Percentiles rank a stretch among this genome's conserved stretches.
Evolutionary conservation across 495 filamentous ascomycete species (phyloP).

Genomic region (Xylaria intraflava): DNA sequence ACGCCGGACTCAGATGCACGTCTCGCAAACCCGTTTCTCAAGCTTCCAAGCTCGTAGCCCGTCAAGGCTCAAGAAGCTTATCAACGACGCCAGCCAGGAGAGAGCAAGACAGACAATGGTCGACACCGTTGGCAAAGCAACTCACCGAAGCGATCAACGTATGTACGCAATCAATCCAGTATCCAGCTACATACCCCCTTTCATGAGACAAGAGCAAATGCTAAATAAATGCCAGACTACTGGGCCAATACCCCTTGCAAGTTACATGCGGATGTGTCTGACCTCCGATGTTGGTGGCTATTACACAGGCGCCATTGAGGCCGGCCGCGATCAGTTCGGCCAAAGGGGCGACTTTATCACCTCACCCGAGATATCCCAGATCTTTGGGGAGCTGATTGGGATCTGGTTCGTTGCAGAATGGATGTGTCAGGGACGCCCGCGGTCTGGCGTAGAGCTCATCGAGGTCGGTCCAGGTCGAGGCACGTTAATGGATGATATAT

Average conservation of each 20-base stretch:
- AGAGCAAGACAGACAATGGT: slow-evolving; percentile 59
- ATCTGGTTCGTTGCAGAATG: slow-evolving; percentile 95
- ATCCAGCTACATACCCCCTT: neutral
- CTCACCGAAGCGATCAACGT: slow-evolving; percentile 80
- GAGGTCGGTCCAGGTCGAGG: slow-evolving; percentile 93
- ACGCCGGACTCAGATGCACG: slow-evolving; percentile 17
- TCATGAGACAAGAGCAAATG: neutral
- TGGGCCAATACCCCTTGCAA: slow-evolving; percentile 82
- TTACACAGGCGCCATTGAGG: slow-evolving; percentile 66
- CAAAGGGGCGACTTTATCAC: slow-evolving; percentile 91
- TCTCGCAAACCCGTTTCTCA: slow-evolving; percentile 10
- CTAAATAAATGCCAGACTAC: slow-evolving; percentile 48
- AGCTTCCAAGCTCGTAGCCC: neutral
- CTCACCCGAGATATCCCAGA: slow-evolving; percentile 92
- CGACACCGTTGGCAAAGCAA: slow-evolving; percentile 81
- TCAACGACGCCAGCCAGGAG: slow-evolving; percentile 27
- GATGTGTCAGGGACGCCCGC: slow-evolving; percentile 76
- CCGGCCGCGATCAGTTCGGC: slow-evolving; percentile 76
- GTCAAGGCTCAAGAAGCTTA: slow-evolving; percentile 18
- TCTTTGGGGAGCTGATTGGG: slow-evolving; percentile 90
- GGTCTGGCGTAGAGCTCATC: slow-evolving; percentile 71
- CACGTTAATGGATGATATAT: slow-evolving; percentile 94
- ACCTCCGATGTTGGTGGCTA: slow-evolving; percentile 88
- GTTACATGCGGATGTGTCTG: slow-evolving; percentile 97
- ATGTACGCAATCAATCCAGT: slow-evolving; percentile 10